Conservation (phyloP, 805 yeast species). For the Phaffomyces thermotolerans region DNA sequence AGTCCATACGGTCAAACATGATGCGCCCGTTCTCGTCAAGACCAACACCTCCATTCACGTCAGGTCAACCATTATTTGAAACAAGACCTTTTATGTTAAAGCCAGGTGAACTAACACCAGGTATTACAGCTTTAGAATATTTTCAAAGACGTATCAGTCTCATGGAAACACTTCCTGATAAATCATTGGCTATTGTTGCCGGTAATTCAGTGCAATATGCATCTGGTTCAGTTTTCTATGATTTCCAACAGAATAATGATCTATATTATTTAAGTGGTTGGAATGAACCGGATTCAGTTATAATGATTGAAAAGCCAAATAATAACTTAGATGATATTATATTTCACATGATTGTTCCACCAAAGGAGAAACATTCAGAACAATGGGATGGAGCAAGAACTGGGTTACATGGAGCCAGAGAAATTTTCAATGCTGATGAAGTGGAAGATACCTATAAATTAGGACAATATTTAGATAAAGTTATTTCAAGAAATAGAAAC, state of each 20-base stretch:
- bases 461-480: conserved; percentile 34
- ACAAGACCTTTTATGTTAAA: conserved; percentile 72
- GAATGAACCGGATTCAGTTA: conserved; percentile 80
- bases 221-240: conserved; percentile 85
- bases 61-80: conserved; percentile 86
- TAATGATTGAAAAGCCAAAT: conserved; percentile 55
- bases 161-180: conserved; percentile 48
- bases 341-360: conserved; percentile 80
- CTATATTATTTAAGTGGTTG: conserved; percentile 85
- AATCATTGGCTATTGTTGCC: conserved; percentile 64
- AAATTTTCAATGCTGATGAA: conserved; percentile 82
- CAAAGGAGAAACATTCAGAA: conserved; percentile 68
- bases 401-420: conserved; percentile 75
- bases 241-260: conserved; percentile 89
- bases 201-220: conserved; percentile 72
- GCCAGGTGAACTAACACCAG: conserved; percentile 81
- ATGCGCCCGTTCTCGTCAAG: conserved; percentile 4
- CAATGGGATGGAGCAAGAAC: conserved; percentile 94
- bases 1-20: background rate
- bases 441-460: conserved; percentile 46
- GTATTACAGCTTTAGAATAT: conserved; percentile 80
- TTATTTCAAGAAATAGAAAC: conserved; percentile 41
- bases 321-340: conserved; percentile 44
- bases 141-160: conserved; percentile 60
- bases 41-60: conserved; percentile 27